These are phyloP conservation scores for Aspergillus leporis DNA, from an alignment of 495 filamentous ascomycete species.

Conservation along the genomic window DNA sequence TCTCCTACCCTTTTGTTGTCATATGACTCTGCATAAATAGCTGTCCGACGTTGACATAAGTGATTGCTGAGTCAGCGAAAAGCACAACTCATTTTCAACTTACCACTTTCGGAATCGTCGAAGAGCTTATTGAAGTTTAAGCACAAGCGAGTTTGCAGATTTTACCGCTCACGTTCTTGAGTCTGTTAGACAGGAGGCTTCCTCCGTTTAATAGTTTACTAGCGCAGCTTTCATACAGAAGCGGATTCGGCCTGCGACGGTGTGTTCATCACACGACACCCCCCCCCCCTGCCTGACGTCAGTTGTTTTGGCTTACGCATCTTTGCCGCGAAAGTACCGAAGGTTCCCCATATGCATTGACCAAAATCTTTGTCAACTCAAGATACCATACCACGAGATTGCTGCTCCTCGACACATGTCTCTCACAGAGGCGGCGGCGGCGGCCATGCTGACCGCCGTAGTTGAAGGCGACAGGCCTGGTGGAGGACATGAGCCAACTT, in stretches of 20 bases:
- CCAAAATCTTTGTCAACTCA: conserved; percentile 10
- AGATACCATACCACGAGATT: conserved; percentile 1
- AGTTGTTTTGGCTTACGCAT: conserved; percentile 24
- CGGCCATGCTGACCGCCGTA: conserved; percentile 27
- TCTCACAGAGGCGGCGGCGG: conserved; percentile 30
- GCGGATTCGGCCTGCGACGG: conserved; percentile 8
- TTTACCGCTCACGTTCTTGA: not conserved
- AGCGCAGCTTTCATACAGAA: not conserved
- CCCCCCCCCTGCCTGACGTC: conserved; percentile 30
- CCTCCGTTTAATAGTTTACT: not conserved
- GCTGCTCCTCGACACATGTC: conserved; percentile 29
- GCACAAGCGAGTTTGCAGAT: not conserved
- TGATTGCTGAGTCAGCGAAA: conserved; percentile 12
- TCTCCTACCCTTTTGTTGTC: not conserved
- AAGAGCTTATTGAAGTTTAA: conserved; percentile 10
- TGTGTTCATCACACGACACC: conserved; percentile 10
- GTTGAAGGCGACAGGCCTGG: conserved; percentile 18
- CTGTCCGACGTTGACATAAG: conserved; percentile 1
- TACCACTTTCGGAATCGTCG: conserved; percentile 12
- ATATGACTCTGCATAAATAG: not conserved
- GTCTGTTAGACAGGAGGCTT: not conserved
- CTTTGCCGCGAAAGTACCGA: conserved; percentile 13
- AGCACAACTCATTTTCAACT: conserved; percentile 15
- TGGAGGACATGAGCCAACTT: conserved; percentile 26
- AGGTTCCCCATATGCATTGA: conserved; percentile 24